These are phyloP conservation scores for Ascocoryne sarcoides DNA, from an alignment of 2,329 filamentous ascomycete species.

Conservation along the genomic window DNA sequence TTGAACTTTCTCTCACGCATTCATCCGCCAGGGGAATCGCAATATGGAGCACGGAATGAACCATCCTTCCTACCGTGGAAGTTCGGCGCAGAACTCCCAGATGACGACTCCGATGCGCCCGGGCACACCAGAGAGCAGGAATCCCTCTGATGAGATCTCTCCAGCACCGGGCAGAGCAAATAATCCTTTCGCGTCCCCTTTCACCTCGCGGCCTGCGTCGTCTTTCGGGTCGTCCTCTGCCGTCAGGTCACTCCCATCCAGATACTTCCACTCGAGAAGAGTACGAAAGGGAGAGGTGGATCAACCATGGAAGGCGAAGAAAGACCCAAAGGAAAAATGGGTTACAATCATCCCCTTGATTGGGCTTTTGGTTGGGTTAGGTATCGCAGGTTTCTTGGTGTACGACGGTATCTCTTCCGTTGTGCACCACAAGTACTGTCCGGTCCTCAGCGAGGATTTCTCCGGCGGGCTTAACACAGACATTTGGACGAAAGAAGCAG, in stretches of 20 bases:
- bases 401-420: conserved; percentile 68
- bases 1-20: too few relatives aligned
- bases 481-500: conserved; percentile 42
- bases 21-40: too few relatives aligned
- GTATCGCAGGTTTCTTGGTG: conserved; percentile 59
- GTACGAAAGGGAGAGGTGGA: conserved; percentile 65
- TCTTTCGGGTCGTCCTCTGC: conserved; percentile 34
- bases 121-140: conserved; percentile 31
- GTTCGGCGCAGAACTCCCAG: too few relatives aligned
- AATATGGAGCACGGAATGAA: conserved; percentile 18
- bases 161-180: conserved; percentile 17
- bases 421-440: conserved; percentile 56
- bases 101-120: conserved; percentile 30
- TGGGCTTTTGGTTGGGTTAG: conserved; percentile 61
- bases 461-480: conserved; percentile 39
- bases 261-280: conserved; percentile 32
- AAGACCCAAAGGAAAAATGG: conserved; percentile 76
- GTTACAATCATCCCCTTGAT: conserved; percentile 70
- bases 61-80: conserved; percentile 23
- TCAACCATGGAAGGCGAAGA: conserved; percentile 68
- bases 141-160: conserved; percentile 23
- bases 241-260: conserved; percentile 20
- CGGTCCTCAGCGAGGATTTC: conserved; percentile 43
- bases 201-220: conserved; percentile 35
- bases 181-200: conserved; percentile 29